Base-by-base conservation (phyloP, 2,329 filamentous ascomycete genomes). In the Alternaria sp. region DNA sequence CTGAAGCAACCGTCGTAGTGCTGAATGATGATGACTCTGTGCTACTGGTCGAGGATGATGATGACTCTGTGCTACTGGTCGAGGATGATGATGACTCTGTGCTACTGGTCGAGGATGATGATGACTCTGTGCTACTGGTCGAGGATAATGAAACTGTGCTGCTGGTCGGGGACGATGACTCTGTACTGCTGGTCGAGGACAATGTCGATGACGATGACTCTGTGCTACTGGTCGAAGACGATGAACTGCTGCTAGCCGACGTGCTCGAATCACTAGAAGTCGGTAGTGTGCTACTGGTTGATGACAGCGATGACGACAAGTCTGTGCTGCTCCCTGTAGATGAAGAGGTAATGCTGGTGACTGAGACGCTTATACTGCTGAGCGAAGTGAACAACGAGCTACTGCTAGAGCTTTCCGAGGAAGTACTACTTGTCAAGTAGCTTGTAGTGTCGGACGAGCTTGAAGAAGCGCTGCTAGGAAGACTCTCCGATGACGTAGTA, bases 11-110 rank as follows among this genome's bases (percentile, higher is more conserved):
- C 4, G 37, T 40, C 14, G 37, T 51, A 39, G 34, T 44, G 41
- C 54, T 40, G 39, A 31, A 11, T 5, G 45, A 55, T 11, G 54
- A 55, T 4, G 50, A 33, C 3, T 28, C 31, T 13, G 29, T 48
- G n/a, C 36, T 45, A 17, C 46, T 62, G 3, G 46, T 39, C 11
- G 52, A 59, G 14, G 37, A 17, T 17, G 45, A 55, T 11, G 54
- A 55, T 4, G 50, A 33, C 3, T 28, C 31, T 13, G 29, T 48
- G n/a, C 36, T 45, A 17, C 46, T 62, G 3, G 46, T 39, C 11
- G 52, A 59, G 14, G 37, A 51, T 13, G 44, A 42, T 24, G 50
- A 56, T 14, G 11, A 29, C 3, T 28, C 31, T 13, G 29, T 48
- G 14, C 40, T 31, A n/a, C 42, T 31, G 42, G 24, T 40, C 29